Base-by-base conservation (phyloP, 2,329 filamentous ascomycete genomes). In the Chrysoporthe austroafricana region DNA sequence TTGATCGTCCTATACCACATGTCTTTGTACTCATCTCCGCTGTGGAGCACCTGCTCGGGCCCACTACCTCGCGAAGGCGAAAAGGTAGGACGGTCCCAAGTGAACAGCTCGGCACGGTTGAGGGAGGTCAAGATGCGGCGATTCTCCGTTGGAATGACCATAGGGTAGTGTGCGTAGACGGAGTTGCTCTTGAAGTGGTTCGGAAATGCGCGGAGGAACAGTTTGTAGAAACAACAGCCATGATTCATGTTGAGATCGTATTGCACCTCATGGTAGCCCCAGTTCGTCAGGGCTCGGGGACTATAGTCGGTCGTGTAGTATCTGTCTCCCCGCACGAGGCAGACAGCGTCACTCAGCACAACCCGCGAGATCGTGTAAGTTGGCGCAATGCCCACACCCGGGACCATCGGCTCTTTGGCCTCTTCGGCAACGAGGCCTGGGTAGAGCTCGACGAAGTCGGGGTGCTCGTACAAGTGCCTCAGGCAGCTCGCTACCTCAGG, bases 181-280 rank as follows among this genome's bases (percentile, higher is more conserved):
- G 91, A 94, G 80, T 96, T 90, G 26, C 84, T 79, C 75, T 87
- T 88, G 84, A 94, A 95, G 79, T 93, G 90, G 71, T 91, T 85
- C 0, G 93, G 93, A 82, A 96, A 93, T 0, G 92, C 91, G 5
- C 90, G 86, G 46, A 92, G 82, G 76, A 94, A 90, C 46, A 96
- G 84, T 81, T 96, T 96, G 83, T 94, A 94, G 78, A 95, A 92
- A 14, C 94, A 88, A 72, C 91, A 93, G 59, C 93, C 93, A 75
- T 96, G 90, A 78, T 96, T 91, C 71, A 95, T 79, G 68, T 66
- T 87, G 32, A 89, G 79, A 72, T 96, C 91, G 66, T 90, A 92
- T 26, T 91, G 84, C 3, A 87, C 90, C 75, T 93, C 90, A 65
- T 88, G 87, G 80, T 87, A 95, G 26, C 93, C 93, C 92, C 92